A percentile compares a stretch with the other conserved stretches of the same genome.
These are phyloP conservation scores for Diplodia scrobiculata DNA, from an alignment of 2,329 filamentous ascomycete species.

Conservation along the genomic window DNA sequence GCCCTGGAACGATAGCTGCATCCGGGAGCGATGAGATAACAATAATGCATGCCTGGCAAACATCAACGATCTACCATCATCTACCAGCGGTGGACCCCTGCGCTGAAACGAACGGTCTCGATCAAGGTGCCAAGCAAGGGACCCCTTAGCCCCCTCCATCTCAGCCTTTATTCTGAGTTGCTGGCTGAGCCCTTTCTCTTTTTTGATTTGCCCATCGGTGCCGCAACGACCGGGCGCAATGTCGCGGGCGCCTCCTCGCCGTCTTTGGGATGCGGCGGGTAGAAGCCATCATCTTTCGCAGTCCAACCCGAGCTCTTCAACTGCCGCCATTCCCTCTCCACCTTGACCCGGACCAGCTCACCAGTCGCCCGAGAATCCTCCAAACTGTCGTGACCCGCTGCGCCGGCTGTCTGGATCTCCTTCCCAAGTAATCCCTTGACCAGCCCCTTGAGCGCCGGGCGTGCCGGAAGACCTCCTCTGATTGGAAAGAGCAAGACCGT, in stretches of 20 bases:
- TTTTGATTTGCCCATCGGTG: constrained; percentile 20
- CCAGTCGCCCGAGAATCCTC: constrained; percentile 90
- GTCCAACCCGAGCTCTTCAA: constrained; percentile 70
- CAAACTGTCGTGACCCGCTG: constrained; percentile 79
- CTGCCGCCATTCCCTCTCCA: constrained; percentile 68
- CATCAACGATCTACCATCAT: neutral
- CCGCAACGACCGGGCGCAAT: neutral
- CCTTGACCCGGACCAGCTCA: constrained; percentile 74
- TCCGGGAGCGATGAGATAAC: neutral
- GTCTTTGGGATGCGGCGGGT: neutral
- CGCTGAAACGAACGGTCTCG: neutral
- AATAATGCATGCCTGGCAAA: neutral
- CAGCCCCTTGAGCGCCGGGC: constrained; percentile 75
- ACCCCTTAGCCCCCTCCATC: constrained; percentile 6
- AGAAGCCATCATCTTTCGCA: constrained; percentile 34
- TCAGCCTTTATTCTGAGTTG: constrained; percentile 22
- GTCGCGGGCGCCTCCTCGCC: neutral
- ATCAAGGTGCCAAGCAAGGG: constrained; percentile 4
- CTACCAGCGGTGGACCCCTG: neutral
- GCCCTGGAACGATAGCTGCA: neutral
- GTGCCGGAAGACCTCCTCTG: constrained; percentile 70
- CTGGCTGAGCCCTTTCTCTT: constrained; percentile 34
- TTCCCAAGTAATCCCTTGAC: constrained; percentile 69
- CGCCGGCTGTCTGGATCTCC: constrained; percentile 74
- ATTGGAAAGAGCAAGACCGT: constrained; percentile 85